Evolutionary conservation across 441 rosid genomes (phyloP), one percentile per base, ranked within the genome.

Genomic region (Viola pubescens): DNA sequence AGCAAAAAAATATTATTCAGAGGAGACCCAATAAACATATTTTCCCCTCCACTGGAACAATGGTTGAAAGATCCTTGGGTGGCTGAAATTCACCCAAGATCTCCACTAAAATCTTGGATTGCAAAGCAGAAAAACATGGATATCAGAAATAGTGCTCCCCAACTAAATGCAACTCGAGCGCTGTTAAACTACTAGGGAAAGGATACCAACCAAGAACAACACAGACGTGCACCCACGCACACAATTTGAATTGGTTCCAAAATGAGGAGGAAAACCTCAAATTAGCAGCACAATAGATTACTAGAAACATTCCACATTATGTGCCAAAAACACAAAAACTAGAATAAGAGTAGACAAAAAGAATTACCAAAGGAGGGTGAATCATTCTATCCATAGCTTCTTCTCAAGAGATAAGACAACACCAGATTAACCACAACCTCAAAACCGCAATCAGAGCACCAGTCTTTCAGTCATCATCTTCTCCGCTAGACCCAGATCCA

Each of bases 311-410:
- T 6, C 46, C 26, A 40, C 61, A 42, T 40, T 42, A 42, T 13
- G 4, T n/a, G 56, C 56, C 50, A 68, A 52, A 57, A 60, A 42
- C 50, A 34, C 59, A 12, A 44, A 62, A 54, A 48, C 48, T 9
- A 39, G 26, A 13, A 19, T 37, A 68, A 60, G 53, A 46, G 12
- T 10, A 63, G 49, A 62, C 4, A 41, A 13, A 62, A 59, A 74
- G 34, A 26, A 54, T 76, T 73, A 84, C 89, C 89, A 86, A 66
- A 63, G 94, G 94, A 69, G 94, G 89, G 57, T 86, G 94, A 72
- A 81, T 70, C 79, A 73, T 64, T 69, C 86, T 77, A 41, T 84
- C 88, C 89, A 81, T 82, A 44, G 64, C 63, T 68, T 71, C 60
- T 62, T 57, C 59, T 61, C 52, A 54, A 62, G 62, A 42, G 60